Percentiles rank a stretch among this genome's conserved stretches.
Evolutionary conservation across 305 asterid species (phyloP).

Genomic region (Fraxinus velutina): DNA sequence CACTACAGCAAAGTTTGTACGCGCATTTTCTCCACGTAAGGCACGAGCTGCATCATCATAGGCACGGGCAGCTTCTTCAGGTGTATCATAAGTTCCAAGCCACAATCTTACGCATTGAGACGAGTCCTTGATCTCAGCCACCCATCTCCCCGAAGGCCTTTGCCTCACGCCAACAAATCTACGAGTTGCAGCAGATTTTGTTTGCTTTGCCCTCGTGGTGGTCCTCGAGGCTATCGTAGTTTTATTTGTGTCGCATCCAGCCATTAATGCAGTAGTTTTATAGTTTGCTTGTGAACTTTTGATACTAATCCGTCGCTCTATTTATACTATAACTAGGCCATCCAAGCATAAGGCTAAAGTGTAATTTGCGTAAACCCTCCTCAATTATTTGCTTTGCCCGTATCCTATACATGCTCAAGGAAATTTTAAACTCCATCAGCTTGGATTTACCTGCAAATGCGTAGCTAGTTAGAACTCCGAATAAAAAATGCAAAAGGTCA

Average conservation of each 20-base stretch:
- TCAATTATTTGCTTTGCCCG: conserved; percentile 43
- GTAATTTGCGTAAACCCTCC: conserved; percentile 27
- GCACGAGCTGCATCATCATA: conserved; percentile 87
- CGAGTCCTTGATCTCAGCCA: conserved; percentile 88
- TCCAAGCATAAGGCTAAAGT: conserved; percentile 13
- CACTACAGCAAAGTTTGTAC: conserved; percentile 55
- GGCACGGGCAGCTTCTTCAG: conserved; percentile 89
- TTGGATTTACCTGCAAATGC: conserved; percentile 43
- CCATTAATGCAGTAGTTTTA: conserved; percentile 33
- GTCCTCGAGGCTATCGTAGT: conserved; percentile 22
- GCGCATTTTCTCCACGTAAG: conserved; percentile 78
- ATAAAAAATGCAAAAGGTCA: conserved; percentile 15
- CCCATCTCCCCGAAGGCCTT: conserved; percentile 89
- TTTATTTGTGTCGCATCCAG: conserved; percentile 37
- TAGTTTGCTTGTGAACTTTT: conserved; percentile 24
- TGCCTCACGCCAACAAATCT: conserved; percentile 77
- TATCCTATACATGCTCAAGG: conserved; percentile 14
- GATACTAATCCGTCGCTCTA: conserved; percentile 16
- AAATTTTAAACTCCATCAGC: conserved; percentile 16
- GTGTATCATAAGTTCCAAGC: conserved; percentile 87
- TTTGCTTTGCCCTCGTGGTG: conserved; percentile 31
- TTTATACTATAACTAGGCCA: conserved; percentile 31
- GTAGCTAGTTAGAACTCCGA: conserved; percentile 38
- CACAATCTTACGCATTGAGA: conserved; percentile 70
- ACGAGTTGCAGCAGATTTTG: conserved; percentile 35